Conservation (phyloP, 1,284 basidiomycete species). For the Pulveroboletus ridleyi region DNA sequence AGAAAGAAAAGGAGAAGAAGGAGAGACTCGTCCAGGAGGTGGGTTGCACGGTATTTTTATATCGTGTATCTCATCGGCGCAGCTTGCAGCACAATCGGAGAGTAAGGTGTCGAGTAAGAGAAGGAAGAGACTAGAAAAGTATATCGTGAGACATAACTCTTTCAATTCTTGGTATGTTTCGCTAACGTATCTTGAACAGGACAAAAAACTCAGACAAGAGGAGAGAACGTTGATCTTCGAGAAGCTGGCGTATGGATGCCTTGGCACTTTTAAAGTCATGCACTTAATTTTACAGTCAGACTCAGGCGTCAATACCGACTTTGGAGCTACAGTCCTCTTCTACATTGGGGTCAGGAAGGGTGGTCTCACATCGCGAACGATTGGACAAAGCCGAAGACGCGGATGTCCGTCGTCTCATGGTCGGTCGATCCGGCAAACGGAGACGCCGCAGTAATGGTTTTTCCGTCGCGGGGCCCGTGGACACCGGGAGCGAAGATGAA, state of each 20-base stretch:
- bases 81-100: slow-evolving; percentile 66
- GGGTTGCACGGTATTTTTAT: slow-evolving; percentile 23
- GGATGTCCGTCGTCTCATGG: slow-evolving; percentile 58
- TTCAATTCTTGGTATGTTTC: background rate
- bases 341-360: slow-evolving; percentile 77
- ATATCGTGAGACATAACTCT: slow-evolving; percentile 63
- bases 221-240: slow-evolving; percentile 76
- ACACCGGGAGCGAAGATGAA: slow-evolving; percentile 41
- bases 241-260: slow-evolving; percentile 70
- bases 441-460: slow-evolving; percentile 47
- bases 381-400: slow-evolving; percentile 67
- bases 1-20: slow-evolving; percentile 65
- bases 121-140: slow-evolving; percentile 83
- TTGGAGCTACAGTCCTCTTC: slow-evolving; percentile 76
- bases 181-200: slow-evolving; percentile 47
- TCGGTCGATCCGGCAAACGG: slow-evolving; percentile 53
- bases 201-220: slow-evolving; percentile 88
- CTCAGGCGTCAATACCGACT: slow-evolving; percentile 69
- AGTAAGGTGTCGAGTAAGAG: slow-evolving; percentile 82
- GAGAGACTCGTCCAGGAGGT: slow-evolving; percentile 72
- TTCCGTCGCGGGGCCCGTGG: slow-evolving; percentile 36
- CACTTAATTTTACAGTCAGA: slow-evolving; percentile 58
- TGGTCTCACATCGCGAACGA: slow-evolving; percentile 62
- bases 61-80: slow-evolving; percentile 7
- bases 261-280: background rate